Percentiles rank a stretch among this genome's conserved stretches.
Evolutionary conservation across 352 stramenopile genomes (phyloP).

Genomic region (Globisporangium paddicum): DNA sequence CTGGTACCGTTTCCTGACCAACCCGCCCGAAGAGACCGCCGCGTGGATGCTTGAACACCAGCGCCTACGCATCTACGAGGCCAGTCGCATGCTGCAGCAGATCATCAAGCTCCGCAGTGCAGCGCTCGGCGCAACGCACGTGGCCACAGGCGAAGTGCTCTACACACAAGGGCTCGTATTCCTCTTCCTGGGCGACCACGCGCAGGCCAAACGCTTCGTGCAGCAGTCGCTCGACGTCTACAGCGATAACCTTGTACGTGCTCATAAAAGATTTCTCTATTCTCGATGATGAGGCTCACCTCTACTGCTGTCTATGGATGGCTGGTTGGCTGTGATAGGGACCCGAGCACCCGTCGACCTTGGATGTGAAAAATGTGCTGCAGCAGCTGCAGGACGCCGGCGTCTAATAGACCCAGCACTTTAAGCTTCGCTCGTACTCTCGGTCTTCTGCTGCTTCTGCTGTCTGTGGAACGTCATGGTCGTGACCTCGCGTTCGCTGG

Average conservation of each 20-base stretch:
- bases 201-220: slow-evolving; percentile 45
- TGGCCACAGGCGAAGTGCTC: slow-evolving; percentile 52
- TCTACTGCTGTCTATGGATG: neutral
- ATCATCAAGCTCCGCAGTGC: slow-evolving; percentile 35
- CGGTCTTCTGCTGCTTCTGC: slow-evolving; percentile 7
- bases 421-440: neutral
- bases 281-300: neutral
- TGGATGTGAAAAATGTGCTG: slow-evolving; percentile 49
- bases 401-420: slow-evolving; percentile 15
- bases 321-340: slow-evolving; percentile 23
- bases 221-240: slow-evolving; percentile 54
- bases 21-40: slow-evolving; percentile 53
- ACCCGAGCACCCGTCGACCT: slow-evolving; percentile 48
- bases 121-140: slow-evolving; percentile 37
- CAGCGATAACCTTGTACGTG: slow-evolving; percentile 40
- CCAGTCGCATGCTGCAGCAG: slow-evolving; percentile 51
- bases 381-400: slow-evolving; percentile 44
- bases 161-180: slow-evolving; percentile 59
- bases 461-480: slow-evolving; percentile 49
- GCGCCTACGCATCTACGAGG: slow-evolving; percentile 50
- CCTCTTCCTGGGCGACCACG: slow-evolving; percentile 46
- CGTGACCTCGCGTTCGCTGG: slow-evolving; percentile 41
- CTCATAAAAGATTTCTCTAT: neutral
- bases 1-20: slow-evolving; percentile 73
- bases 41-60: slow-evolving; percentile 63